Conservation (phyloP, 2,329 filamentous ascomycete species). For the Neurospora crassa region DNA sequence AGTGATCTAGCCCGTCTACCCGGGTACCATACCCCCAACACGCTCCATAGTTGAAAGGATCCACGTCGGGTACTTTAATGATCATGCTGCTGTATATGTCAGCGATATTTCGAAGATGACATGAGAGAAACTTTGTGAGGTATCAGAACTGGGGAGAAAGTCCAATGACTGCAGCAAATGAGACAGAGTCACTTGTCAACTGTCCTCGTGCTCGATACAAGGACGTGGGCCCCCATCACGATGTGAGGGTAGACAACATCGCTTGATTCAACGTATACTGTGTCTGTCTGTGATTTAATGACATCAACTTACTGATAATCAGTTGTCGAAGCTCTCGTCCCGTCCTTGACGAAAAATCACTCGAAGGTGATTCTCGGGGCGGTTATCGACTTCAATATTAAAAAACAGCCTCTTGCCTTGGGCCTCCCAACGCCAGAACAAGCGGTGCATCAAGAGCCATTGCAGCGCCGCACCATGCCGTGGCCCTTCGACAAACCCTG, state of each 20-base stretch:
- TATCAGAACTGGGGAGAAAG: not conserved
- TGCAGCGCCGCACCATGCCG: not conserved
- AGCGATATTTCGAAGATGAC: not conserved
- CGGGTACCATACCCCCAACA: not conserved
- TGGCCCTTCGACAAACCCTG: not conserved
- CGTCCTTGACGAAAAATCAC: not conserved
- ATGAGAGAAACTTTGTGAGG: not conserved
- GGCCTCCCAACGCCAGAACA: not conserved
- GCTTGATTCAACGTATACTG: not conserved
- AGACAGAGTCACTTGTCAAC: not conserved
- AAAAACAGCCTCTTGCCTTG: not conserved
- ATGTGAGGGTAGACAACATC: not conserved
- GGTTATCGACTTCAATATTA: too few relatives aligned
- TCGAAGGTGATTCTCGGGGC: not conserved
- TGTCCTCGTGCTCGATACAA: not conserved
- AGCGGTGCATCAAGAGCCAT: not conserved
- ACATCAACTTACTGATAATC: too few relatives aligned
- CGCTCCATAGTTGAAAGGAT: not conserved
- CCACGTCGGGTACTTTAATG: not conserved
- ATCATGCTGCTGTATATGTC: not conserved
- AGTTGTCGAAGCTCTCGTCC: too few relatives aligned
- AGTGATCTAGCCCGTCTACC: not conserved
- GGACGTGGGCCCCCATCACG: not conserved
- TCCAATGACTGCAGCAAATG: not conserved
- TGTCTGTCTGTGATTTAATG: not conserved